Conservation (phyloP, 345 rosid genomes). For the Citrus reticulata region DNA sequence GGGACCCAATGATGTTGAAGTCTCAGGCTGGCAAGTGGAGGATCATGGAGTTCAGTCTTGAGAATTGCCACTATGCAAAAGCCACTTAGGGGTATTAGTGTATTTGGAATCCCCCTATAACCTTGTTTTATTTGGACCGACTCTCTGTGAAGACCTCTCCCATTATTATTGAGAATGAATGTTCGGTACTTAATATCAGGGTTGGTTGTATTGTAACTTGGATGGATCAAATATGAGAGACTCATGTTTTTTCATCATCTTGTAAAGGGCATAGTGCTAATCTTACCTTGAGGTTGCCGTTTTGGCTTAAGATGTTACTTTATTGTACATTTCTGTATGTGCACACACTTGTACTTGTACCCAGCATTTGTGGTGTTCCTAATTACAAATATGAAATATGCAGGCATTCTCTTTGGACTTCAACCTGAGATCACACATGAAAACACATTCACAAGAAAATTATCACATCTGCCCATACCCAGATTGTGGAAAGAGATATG, state of each 20-base stretch:
- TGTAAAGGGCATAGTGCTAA: neutral
- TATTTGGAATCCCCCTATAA: neutral
- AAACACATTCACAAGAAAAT: constrained; percentile 98
- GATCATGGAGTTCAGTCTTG: neutral
- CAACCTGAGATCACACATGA: constrained; percentile 96
- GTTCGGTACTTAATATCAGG: neutral
- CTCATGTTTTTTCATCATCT: neutral
- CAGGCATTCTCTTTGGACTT: constrained; percentile 99
- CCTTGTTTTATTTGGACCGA: no score
- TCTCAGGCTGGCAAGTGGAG: neutral
- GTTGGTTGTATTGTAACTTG: neutral
- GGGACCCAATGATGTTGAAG: neutral
- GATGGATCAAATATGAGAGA: neutral
- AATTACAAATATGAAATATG: constrained; percentile 18
- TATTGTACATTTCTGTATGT: constrained; percentile 4
- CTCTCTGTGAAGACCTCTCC: neutral
- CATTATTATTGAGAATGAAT: neutral
- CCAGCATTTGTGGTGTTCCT: neutral
- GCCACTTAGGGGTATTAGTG: neutral
- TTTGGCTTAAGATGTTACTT: neutral
- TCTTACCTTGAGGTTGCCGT: neutral
- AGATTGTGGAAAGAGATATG: constrained; percentile 97
- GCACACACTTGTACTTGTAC: neutral
- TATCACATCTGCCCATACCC: constrained; percentile 88
- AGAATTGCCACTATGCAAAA: neutral